A percentile compares a stretch with the other conserved stretches of the same genome.
phyloP scores from a whole-genome alignment of 2,329 filamentous ascomycete species.

The Fusarium cicatricum region DNA sequence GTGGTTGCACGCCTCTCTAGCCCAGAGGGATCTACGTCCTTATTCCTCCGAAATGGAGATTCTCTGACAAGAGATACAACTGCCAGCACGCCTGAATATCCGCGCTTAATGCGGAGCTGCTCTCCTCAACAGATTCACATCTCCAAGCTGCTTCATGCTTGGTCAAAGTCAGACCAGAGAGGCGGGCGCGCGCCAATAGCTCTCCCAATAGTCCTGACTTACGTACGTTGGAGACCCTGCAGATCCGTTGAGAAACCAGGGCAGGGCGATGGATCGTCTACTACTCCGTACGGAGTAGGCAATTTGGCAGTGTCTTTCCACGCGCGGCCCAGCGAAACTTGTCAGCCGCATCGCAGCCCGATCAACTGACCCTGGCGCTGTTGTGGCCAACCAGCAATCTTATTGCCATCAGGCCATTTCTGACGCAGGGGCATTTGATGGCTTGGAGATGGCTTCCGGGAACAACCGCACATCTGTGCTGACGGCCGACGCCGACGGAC shows the following conservation, averaged over 20 bases:
- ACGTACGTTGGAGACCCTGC: conserved; percentile 15
- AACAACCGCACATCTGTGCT: conserved; percentile 19
- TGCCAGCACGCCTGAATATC: not conserved
- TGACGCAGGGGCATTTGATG: conserved; percentile 33
- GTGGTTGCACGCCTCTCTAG: conserved; percentile 26
- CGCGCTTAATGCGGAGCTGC: conserved; percentile 19
- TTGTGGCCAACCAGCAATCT: conserved; percentile 26
- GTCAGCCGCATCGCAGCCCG: conserved; percentile 28
- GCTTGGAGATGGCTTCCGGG: conserved; percentile 13
- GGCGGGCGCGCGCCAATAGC: conserved; percentile 19
- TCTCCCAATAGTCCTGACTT: conserved; percentile 18
- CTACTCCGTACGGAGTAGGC: no score
- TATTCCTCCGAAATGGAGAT: conserved; percentile 30
- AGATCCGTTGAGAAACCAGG: conserved; percentile 12
- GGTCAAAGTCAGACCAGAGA: conserved; percentile 19
- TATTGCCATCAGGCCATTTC: conserved; percentile 36
- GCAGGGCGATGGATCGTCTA: not conserved
- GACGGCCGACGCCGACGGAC: conserved; percentile 24
- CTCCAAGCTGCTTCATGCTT: not conserved
- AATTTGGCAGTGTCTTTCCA: no score
- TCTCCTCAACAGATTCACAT: conserved; percentile 25
- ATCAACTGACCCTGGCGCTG: conserved; percentile 20
- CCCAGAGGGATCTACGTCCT: conserved; percentile 35
- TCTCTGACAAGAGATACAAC: conserved; percentile 15
- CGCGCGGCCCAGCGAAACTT: conserved; percentile 4